These are phyloP conservation scores for Zygotorulaspora florentina DNA, from an alignment of 805 yeast species.

Conservation along the genomic window DNA sequence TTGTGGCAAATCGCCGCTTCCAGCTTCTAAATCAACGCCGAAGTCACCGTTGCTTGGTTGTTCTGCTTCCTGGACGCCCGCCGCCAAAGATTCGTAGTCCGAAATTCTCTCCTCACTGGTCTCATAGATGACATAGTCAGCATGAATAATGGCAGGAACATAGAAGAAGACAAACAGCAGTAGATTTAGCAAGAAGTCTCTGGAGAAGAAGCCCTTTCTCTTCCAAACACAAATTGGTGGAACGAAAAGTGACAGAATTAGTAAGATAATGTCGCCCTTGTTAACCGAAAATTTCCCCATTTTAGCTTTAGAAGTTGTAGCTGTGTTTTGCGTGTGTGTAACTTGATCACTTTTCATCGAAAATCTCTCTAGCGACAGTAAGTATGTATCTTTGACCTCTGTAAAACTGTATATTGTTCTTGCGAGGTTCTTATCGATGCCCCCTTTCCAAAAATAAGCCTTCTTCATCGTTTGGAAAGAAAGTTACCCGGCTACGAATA, in stretches of 20 bases:
- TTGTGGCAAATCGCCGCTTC: slow-evolving; percentile 13
- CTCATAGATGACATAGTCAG: slow-evolving; percentile 24
- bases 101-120: slow-evolving; percentile 22
- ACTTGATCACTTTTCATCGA: not conserved
- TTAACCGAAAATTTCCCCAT: slow-evolving; percentile 18
- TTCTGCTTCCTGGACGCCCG: slow-evolving; percentile 7
- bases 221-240: slow-evolving; percentile 26
- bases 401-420: too few relatives aligned
- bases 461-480: not conserved
- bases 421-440: not conserved
- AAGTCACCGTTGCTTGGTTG: slow-evolving; percentile 17
- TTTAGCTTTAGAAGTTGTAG: not conserved
- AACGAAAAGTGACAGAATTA: slow-evolving; percentile 19
- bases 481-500: not conserved
- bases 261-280: slow-evolving; percentile 22
- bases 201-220: slow-evolving; percentile 22
- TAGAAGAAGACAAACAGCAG: slow-evolving; percentile 19
- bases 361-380: not conserved
- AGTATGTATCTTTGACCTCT: not conserved
- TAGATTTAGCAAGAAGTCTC: slow-evolving; percentile 21
- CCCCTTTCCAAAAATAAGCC: not conserved
- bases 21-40: slow-evolving; percentile 18
- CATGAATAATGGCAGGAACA: slow-evolving; percentile 29
- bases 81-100: slow-evolving; percentile 8
- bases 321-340: not conserved